Percentiles rank a stretch among this genome's conserved stretches.
phyloP scores from a whole-genome alignment of 257 asterid species.

The Solanum chilense region DNA sequence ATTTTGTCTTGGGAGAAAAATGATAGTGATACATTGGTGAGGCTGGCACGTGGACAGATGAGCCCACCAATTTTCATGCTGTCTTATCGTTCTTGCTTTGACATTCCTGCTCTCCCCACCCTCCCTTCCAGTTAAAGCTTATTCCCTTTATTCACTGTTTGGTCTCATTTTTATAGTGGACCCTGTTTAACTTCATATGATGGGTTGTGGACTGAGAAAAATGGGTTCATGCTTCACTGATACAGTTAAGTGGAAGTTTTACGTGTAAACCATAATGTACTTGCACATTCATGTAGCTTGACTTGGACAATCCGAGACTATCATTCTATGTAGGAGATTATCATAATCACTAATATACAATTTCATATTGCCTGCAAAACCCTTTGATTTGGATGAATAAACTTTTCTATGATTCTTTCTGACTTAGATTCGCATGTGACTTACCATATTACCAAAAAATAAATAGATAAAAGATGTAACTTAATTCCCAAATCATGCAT shows the following conservation, averaged over 20 bases:
- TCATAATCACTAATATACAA: not conserved
- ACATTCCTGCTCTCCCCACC: not conserved
- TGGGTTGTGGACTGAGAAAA: not conserved
- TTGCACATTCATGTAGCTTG: not conserved
- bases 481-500: not conserved
- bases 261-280: not conserved
- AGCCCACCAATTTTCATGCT: not conserved
- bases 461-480: not conserved
- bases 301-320: not conserved
- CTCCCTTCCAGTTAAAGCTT: not conserved
- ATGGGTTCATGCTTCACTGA: not conserved
- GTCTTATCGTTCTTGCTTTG: not conserved
- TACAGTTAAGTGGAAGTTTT: not conserved
- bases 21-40: not conserved
- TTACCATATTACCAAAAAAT: not conserved
- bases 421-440: not conserved
- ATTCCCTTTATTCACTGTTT: not conserved
- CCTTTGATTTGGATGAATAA: not conserved
- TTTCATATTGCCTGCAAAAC: not conserved
- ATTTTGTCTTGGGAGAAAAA: not conserved
- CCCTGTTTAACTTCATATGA: not conserved
- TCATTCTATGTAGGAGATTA: not conserved
- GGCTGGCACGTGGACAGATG: not conserved
- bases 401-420: not conserved
- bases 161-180: not conserved